Conservation (phyloP, 2,329 filamentous ascomycete species). For the Esteya vermicola region DNA sequence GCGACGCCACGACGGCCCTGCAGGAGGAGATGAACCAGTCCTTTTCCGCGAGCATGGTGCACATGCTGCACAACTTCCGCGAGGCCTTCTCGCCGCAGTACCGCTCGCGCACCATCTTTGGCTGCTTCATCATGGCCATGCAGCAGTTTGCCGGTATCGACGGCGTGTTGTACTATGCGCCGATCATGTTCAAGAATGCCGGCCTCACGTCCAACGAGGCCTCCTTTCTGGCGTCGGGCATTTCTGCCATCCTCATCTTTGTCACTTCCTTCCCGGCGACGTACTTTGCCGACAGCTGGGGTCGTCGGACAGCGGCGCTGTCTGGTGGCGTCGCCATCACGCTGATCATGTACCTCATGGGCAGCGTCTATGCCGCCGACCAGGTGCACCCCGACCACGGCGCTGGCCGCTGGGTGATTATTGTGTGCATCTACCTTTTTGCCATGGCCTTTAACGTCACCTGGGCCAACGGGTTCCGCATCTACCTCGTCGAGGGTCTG, state of each 20-base stretch:
- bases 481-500: conserved; percentile 42
- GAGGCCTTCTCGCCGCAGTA: conserved; percentile 22
- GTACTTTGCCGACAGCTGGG: conserved; percentile 40
- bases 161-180: conserved; percentile 45
- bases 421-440: conserved; percentile 35
- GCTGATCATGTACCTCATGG: conserved; percentile 37
- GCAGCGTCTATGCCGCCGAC: conserved; percentile 31
- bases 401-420: conserved; percentile 32
- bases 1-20: conserved; percentile 10
- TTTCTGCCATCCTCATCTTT: conserved; percentile 43
- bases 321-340: conserved; percentile 36
- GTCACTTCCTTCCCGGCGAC: conserved; percentile 37
- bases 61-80: conserved; percentile 18
- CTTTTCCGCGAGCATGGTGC: conserved; percentile 14
- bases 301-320: conserved; percentile 37
- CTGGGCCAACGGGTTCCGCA: conserved; percentile 38
- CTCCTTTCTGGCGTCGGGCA: conserved; percentile 42
- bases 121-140: conserved; percentile 42
- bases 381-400: conserved; percentile 21
- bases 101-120: conserved; percentile 32
- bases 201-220: conserved; percentile 37
- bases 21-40: conserved; percentile 15
- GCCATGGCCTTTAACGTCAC: conserved; percentile 28
- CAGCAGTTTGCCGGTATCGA: conserved; percentile 48
- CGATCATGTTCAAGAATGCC: conserved; percentile 43